Base-by-base conservation (phyloP, 2,329 filamentous ascomycete species). In the Phialocephala sp. region DNA sequence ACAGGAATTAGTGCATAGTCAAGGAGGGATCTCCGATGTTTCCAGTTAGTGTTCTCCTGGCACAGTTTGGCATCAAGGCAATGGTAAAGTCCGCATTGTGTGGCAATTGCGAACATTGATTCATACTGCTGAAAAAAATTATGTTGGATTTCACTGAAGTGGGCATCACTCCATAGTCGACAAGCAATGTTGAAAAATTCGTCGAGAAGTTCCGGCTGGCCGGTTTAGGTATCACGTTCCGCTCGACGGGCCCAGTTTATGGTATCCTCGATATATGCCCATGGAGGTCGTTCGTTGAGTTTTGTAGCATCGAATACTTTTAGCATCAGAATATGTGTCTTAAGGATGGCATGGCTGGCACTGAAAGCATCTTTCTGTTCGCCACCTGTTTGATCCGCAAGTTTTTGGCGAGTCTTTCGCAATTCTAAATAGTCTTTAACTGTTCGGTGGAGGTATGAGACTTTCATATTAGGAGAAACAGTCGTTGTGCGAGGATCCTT, bases 41-140 rank as follows among this genome's bases (percentile, higher is more conserved):
- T 11, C 43, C 15, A 22, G n/a, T 18, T 20, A 11, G 18, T 20
- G 39, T 58, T 22, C 4, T 41, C 35, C 35, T 58, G 35, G 8
- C 35, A 58, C 20, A 58, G n/a, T 58, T 58, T 58, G 55, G 55
- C 55, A 41, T 41, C 55, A 14, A 58, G 35, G 55, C 41, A 58
- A 22, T 24, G 35, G n/a, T n/a, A 11, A 20, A 58, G 36, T 20
- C 55, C 55, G 8, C 6, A 22, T 41, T 41, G 55, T 8, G 55
- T 24, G 20, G 55, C 55, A 58, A 58, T 35, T 1, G 55, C 41
- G 1, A 58, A 6, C 55, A 58, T 58, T 4, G 55, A 41, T 12
- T 41, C 18, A 6, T 47, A 4, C 4, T 20, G 18, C 43, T 47
- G 11, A 18, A 47, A 47, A 20, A n/a, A n/a, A n/a, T n/a, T n/a